phyloP scores from a whole-genome alignment of 164 flowering plant species.

The Dillenia suffruticosa region DNA sequence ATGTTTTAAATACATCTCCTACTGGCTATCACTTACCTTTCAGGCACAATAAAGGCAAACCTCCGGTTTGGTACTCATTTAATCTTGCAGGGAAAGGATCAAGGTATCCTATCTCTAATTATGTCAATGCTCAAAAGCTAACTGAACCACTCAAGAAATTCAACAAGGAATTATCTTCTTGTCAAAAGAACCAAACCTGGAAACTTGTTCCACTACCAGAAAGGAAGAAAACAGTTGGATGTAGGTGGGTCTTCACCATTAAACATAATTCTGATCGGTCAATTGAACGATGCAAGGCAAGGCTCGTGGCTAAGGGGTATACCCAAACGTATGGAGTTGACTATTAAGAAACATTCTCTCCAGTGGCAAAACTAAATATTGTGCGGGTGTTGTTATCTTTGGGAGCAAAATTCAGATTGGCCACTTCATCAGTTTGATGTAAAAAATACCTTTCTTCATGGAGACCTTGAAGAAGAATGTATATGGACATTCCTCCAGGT shows the following conservation, averaged over 20 bases:
- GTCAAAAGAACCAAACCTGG: no score
- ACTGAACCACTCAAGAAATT: not conserved
- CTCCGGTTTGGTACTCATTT: not conserved
- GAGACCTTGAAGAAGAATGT: not conserved
- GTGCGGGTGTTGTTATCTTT: not conserved
- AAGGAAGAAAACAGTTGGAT: no score
- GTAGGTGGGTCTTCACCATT: no score
- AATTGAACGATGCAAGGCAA: no score
- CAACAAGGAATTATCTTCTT: not conserved
- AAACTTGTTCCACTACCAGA: no score
- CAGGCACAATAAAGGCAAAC: not conserved
- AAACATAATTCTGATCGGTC: no score
- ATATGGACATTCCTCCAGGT: not conserved
- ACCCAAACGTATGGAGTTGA: constrained; percentile 1
- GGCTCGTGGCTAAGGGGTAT: not conserved
- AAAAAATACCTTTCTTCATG: not conserved
- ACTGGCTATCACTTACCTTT: constrained; percentile 2
- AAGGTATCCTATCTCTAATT: constrained; percentile 1
- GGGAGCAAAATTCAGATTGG: not conserved
- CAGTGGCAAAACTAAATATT: not conserved
- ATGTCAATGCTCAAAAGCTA: not conserved
- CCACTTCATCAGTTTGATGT: no score
- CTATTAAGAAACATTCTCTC: not conserved
- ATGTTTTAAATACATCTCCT: constrained; percentile 1
- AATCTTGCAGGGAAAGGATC: not conserved